Base-by-base conservation (phyloP, 1,284 basidiomycete genomes). In the Cryptococcus depauperatus region DNA sequence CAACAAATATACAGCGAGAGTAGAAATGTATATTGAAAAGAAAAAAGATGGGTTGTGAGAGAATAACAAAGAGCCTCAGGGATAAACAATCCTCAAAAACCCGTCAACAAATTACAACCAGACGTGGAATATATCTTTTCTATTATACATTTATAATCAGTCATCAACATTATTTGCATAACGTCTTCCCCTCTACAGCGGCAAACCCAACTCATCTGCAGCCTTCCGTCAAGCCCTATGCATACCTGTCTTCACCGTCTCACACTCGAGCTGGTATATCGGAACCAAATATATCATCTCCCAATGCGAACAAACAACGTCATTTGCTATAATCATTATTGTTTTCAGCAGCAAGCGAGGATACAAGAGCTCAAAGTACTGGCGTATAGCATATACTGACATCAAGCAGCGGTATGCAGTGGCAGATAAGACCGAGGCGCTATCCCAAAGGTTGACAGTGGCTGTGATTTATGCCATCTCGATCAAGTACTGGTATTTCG, bases 51-150 rank as follows among this genome's bases (percentile, higher is more conserved):
- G 11, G 28, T 10, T 19, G 40, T 29, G 40, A 14, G 14, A 19
- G 28, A 11, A 16, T n/a, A 11, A 26, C 21, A 26, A 18, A 18
- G 18, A 41, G 18, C 23, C 32, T 29, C 29, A 29, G 40, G 40
- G 18, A 41, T 29, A 41, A 41, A 41, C 28, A 29, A 41, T n/a
- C n/a, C n/a, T n/a, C n/a, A n/a, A n/a, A 32, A 32, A 41, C 40
- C 40, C 40, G 40, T 41, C 40, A 41, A 41, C 40, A 41, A 41
- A 41, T 30, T 32, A 26, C 25, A 30, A 18, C 19, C n/a, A 21
- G 18, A 38, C n/a, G 23, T 13, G 11, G 37, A 10, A 38, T 38
- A n/a, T n/a, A n/a, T n/a, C n/a, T n/a, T n/a, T n/a, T n/a, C n/a
- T n/a, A n/a, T n/a, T n/a, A n/a, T n/a, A n/a, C 16, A 35, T 30